Base-by-base conservation (phyloP, 345 rosid species). In the Combretum micranthum region DNA sequence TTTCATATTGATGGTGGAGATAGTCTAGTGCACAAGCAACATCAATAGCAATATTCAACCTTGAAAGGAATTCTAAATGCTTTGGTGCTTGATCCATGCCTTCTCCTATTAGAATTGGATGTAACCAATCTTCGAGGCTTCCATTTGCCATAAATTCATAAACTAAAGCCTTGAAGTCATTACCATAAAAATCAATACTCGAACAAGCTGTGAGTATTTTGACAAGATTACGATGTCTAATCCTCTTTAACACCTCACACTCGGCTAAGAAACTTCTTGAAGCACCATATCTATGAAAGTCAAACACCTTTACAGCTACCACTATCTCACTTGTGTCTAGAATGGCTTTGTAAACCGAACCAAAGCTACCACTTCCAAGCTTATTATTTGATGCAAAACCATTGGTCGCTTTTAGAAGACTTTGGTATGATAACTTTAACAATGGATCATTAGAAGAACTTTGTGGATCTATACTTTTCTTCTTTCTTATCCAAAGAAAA, bases 241-340 rank as follows among this genome's bases (percentile, higher is more conserved):
- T 59, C 11, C 44, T 66, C 20, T 45, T 66, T 45, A 71, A 39
- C 7, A 71, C 56, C 42, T 57, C 47, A 42, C 68, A 71, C 45
- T 71, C 65, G 2, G 45, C 43, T n/a, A 44, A 5, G 7, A 66
- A 71, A 18, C 75, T 71, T 42, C 47, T 61, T 32, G 2, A 32
- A 37, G 64, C 67, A 20, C 64, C 50, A 22, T 37, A 14, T 0
- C 32, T 60, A 15, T 54, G 42, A 25, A 65, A 44, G n/a, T 71
- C 52, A 17, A 66, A 20, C 12, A 65, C 75, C 57, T 61, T 65
- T 18, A 71, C 60, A 2, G 75, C 68, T 11, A 71, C 50, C 1
- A 21, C 42, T 59, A 45, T n/a, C n/a, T n/a, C n/a, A n/a, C n/a
- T n/a, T n/a, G n/a, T n/a, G n/a, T n/a, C n/a, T n/a, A n/a, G n/a